Percentiles rank a stretch among this genome's conserved stretches.
Conservation (phyloP, 305 asterid species). For the Rubia tinctorum region DNA sequence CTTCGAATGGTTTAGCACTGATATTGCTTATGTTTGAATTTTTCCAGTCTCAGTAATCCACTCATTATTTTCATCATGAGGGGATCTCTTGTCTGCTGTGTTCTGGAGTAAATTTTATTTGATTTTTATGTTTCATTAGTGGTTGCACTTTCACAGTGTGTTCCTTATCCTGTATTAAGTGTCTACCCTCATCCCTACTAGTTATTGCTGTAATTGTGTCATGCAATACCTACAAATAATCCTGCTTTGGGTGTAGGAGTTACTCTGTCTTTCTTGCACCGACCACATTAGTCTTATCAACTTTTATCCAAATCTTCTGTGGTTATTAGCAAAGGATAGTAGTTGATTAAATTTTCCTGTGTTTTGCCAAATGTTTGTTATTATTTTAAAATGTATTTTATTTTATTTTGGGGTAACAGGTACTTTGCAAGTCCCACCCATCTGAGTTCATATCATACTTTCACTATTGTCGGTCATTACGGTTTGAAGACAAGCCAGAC, state of each 20-base stretch:
- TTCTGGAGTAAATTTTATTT: background rate
- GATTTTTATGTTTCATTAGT: background rate
- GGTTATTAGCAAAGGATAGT: background rate
- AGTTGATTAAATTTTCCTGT: background rate
- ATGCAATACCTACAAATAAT: background rate
- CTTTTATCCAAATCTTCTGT: background rate
- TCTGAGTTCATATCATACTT: slow-evolving; percentile 88
- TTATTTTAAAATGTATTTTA: background rate
- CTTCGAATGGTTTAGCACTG: background rate
- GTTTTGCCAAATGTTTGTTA: background rate
- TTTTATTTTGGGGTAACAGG: slow-evolving; percentile 41
- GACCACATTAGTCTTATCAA: background rate
- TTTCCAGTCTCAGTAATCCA: background rate
- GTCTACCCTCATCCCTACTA: background rate
- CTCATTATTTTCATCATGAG: background rate
- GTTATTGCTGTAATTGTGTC: background rate
- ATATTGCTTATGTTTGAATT: background rate
- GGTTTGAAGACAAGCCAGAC: slow-evolving; percentile 93
- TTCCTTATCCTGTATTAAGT: background rate
- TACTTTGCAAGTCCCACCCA: slow-evolving; percentile 78
- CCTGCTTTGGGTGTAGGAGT: no score
- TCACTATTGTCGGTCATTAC: slow-evolving; percentile 84
- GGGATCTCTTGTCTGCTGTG: background rate
- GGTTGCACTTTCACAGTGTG: background rate
- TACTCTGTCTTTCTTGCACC: background rate